Percentiles rank a stretch among this genome's conserved stretches.
These are phyloP conservation scores for Myotisia sp. DNA, from an alignment of 2,329 filamentous ascomycete species.

Conservation along the genomic window DNA sequence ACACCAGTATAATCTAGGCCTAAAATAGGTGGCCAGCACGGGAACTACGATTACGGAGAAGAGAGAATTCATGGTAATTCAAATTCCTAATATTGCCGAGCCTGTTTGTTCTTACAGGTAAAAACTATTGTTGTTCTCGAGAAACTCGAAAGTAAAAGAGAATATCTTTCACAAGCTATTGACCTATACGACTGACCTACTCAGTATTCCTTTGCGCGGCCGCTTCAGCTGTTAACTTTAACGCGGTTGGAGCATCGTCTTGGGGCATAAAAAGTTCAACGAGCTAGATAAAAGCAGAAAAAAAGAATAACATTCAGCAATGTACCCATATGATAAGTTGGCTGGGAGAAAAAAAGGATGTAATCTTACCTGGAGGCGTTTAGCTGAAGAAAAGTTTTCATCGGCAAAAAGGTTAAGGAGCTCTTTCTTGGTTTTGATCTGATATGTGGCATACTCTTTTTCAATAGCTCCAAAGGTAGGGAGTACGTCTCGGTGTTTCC, in stretches of 20 bases:
- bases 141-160: no score
- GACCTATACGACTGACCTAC: no score
- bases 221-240: slow-evolving; percentile 54
- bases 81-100: no score
- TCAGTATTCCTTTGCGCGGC: slow-evolving; percentile 52
- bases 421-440: slow-evolving; percentile 52
- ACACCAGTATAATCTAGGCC: no score
- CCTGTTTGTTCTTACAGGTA: no score
- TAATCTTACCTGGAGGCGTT: slow-evolving; percentile 23
- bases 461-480: slow-evolving; percentile 49
- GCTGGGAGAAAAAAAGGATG: not conserved
- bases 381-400: slow-evolving; percentile 44
- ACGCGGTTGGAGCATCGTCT: slow-evolving; percentile 56
- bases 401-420: slow-evolving; percentile 50
- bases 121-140: no score
- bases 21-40: no score
- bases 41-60: no score
- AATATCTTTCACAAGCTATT: no score
- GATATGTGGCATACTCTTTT: slow-evolving; percentile 44
- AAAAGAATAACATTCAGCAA: slow-evolving; percentile 6
- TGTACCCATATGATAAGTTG: not conserved
- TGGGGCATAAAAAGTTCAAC: slow-evolving; percentile 67
- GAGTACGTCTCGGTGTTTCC: slow-evolving; percentile 56
- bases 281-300: slow-evolving; percentile 41
- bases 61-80: no score